Base-by-base conservation (phyloP, 306 rosid genomes). In the Vachellia collinsii region DNA sequence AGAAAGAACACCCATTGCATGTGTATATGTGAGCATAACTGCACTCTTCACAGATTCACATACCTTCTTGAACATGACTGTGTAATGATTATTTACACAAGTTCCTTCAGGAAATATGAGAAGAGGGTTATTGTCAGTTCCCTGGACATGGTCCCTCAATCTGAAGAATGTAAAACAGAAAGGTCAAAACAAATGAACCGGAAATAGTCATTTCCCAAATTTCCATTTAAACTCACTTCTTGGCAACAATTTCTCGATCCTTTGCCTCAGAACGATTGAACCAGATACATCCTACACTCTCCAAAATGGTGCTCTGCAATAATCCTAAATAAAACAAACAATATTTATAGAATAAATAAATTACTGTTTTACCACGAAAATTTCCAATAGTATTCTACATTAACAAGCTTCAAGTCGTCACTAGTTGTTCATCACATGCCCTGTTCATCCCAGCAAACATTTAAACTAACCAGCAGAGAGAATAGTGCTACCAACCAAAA, bases 31-130 rank as follows among this genome's bases (percentile, higher is more conserved):
- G 44, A 58, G 53, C 42, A 42, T 10, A 65, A 73, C 34, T 22
- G 63, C 74, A 38, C 11, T 44, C 10, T 42, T 36, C 70, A 70
- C 23, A 39, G 50, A 77, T 39, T 62, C 41, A 70, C 42, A 46
- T 82, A 88, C 97, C 93, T 91, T 93, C 87, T 93, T 93, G 89
- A 93, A 93, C 97, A 93, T 93, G 53, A 93, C 97, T 6, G 97
- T 87, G 81, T 93, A 93, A 80, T 93, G 94, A 78, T 91, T 93
- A 85, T 91, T 93, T 77, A 93, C 97, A 86, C 97, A 93, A 54
- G 97, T 93, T 88, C 97, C 97, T 82, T 93, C 94, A 8, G 97
- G 97, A 82, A 93, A 93, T 86, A 91, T 91, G 51, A 91, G 97
- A 80, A 93, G 97, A 76, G 97, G 97, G 56, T 91, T 93, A 80